Percentiles rank a stretch among this genome's conserved stretches.
Evolutionary conservation across 2,329 filamentous ascomycete species (phyloP).

Genomic region (Nothophoma quercina): DNA sequence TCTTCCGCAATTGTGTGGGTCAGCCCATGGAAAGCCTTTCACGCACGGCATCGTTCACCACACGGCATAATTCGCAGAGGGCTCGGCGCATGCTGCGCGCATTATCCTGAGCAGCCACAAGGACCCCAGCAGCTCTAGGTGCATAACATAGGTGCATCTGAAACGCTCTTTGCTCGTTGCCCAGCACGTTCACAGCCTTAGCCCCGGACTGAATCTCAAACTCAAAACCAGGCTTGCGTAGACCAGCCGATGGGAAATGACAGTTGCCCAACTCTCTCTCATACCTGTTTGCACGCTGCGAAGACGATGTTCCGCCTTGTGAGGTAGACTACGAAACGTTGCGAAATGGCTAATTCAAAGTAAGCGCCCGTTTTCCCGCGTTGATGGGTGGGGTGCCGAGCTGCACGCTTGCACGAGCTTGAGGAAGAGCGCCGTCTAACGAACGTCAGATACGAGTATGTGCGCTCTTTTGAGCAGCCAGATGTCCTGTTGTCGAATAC

Average conservation of each 20-base stretch:
- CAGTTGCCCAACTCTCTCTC: constrained; percentile 12
- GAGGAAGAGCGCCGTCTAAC: constrained; percentile 22
- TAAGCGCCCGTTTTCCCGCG: constrained; percentile 5
- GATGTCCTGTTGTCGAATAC: constrained; percentile 86
- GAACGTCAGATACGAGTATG: constrained; percentile 82
- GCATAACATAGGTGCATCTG: constrained; percentile 17
- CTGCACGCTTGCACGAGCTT: constrained; percentile 5
- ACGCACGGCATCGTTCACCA: constrained; percentile 1
- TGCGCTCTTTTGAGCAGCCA: constrained; percentile 84
- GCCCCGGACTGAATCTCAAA: constrained; percentile 15
- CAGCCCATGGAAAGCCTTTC: constrained; percentile 15
- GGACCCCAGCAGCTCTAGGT: constrained; percentile 5
- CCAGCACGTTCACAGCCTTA: constrained; percentile 21
- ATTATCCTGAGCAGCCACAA: constrained; percentile 9
- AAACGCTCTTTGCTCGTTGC: constrained; percentile 16
- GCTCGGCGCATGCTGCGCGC: neutral
- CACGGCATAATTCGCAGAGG: constrained; percentile 10
- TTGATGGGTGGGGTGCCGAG: neutral
- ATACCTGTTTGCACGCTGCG: constrained; percentile 3
- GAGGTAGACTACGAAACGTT: constrained; percentile 7
- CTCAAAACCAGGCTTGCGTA: constrained; percentile 19
- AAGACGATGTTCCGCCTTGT: constrained; percentile 4
- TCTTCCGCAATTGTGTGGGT: constrained; percentile 17
- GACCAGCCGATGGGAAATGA: constrained; percentile 3
- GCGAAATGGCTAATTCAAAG: constrained; percentile 19